Evolutionary conservation across 352 stramenopile species (phyloP).

Genomic region (Phytophthora colocasiae): DNA sequence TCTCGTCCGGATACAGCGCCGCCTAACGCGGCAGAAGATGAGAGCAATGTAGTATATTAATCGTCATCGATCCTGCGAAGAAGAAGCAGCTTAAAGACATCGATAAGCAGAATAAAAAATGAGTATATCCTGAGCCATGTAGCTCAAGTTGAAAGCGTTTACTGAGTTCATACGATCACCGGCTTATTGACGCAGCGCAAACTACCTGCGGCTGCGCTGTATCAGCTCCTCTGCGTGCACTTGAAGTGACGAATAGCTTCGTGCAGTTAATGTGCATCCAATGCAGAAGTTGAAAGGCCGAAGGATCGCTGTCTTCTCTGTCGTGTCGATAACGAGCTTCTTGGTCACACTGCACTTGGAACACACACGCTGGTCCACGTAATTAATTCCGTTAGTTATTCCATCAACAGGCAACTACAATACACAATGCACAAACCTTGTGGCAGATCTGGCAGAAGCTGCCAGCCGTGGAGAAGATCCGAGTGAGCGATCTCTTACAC

Average conservation of each 20-base stretch:
- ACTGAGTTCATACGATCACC: constrained; percentile 4
- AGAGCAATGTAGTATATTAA: constrained; percentile 32
- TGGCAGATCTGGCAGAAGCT: constrained; percentile 40
- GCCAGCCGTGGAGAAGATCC: constrained; percentile 33
- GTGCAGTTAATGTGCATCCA: constrained; percentile 42
- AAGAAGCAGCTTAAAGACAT: constrained; percentile 17
- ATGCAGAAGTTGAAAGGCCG: constrained; percentile 54
- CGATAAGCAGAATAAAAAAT: constrained; percentile 19
- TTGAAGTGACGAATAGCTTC: constrained; percentile 38
- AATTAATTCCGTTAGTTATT: not conserved
- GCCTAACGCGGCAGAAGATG: constrained; percentile 16
- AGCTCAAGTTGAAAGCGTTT: constrained; percentile 8
- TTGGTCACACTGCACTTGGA: constrained; percentile 41
- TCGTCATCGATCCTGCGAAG: constrained; percentile 11
- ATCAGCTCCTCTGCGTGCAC: constrained; percentile 43
- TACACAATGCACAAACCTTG: constrained; percentile 15
- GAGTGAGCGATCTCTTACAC: constrained; percentile 32
- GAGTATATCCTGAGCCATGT: constrained; percentile 16
- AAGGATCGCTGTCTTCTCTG: constrained; percentile 34
- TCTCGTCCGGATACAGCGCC: constrained; percentile 24
- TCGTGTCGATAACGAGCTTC: constrained; percentile 40
- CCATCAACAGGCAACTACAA: not conserved
- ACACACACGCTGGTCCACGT: constrained; percentile 29
- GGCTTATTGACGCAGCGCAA: not conserved
- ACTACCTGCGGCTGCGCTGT: constrained; percentile 16